Evolutionary conservation across 139 green algal genomes (phyloP), one percentile per base, ranked within the genome.

Genomic region (Chlorokybus atmophyticus): DNA sequence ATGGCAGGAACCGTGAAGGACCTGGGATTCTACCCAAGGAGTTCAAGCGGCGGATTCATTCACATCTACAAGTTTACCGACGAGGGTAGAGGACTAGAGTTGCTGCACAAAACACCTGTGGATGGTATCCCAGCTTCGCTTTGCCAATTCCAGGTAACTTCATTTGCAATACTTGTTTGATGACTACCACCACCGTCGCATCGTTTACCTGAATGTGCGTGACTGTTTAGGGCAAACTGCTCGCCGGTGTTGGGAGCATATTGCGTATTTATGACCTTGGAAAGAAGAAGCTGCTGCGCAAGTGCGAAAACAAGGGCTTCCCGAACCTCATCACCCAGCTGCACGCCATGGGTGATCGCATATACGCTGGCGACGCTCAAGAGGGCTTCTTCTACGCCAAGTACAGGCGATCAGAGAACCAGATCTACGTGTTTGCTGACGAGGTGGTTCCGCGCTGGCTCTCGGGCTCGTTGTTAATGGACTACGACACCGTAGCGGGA

Each of bases 241-340:
- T 98, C 38, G 87, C 79, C 5, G 88, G 91, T 21, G 69, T 95
- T 7, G 87, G 85, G 40, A 73, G 77, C 52, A 63, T 75, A 24
- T 72, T 98, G 47, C 76, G 87, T 7, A 57, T 98, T 42, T 96
- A 93, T 55, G 91, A 97, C 42, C 53, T 93, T 31, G 91, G 91
- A 59, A 93, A 93, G 71, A 93, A 94, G 75, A 92, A 93, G 74
- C 74, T 98, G 57, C 83, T 98, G 63, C 74, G 87, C 25, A 98
- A 98, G 79, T 93, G 80, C 63, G 91, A 98, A 74, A 87, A 87
- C 76, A 59, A 75, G 48, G 52, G 78, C 55, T 82, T 94, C 40
- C 88, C 88, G 28, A 84, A 77, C 52, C 70, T 78, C 26, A 83
- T 93, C 49, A 62, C 64, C n/a, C 79, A 42, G 10, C 72, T 96